A percentile compares a stretch with the other conserved stretches of the same genome.
phyloP scores from a whole-genome alignment of 148 eudicot genomes.

The Vaccinium myrtillus region DNA sequence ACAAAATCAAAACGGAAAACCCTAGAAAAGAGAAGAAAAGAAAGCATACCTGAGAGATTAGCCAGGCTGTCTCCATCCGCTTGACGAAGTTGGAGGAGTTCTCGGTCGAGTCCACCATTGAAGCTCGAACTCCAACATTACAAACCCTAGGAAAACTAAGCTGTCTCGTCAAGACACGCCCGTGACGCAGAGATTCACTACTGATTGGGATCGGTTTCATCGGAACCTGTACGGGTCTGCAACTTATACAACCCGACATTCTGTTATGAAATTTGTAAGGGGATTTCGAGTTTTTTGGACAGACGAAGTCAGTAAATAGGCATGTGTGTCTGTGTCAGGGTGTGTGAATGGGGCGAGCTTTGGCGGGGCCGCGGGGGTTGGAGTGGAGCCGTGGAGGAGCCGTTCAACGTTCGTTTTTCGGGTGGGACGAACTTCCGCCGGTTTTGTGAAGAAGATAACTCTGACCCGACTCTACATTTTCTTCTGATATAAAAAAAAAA shows the following conservation, averaged over 20 bases:
- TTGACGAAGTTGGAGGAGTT: constrained; percentile 55
- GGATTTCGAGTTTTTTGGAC: neutral
- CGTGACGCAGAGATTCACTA: constrained; percentile 14
- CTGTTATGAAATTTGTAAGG: neutral
- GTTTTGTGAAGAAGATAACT: neutral
- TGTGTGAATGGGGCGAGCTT: neutral
- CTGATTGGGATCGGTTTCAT: constrained; percentile 12
- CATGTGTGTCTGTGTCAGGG: neutral
- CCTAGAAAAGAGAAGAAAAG: neutral
- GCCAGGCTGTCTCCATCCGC: constrained; percentile 80
- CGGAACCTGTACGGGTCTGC: constrained; percentile 21
- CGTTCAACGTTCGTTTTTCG: neutral
- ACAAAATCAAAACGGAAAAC: neutral
- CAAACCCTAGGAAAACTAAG: constrained; percentile 20
- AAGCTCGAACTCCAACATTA: constrained; percentile 41
- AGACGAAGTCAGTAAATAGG: neutral
- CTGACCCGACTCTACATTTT: neutral
- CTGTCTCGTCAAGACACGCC: neutral
- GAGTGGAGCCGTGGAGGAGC: neutral
- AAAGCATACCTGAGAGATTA: constrained; percentile 62
- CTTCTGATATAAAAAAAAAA: no score
- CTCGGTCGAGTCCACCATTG: constrained; percentile 55
- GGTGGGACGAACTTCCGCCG: neutral
- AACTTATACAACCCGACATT: constrained; percentile 26
- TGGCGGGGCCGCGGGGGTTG: neutral